Evolutionary conservation across 2,329 filamentous ascomycete genomes (phyloP).

Genomic region (Dendrostoma leiphaemia): DNA sequence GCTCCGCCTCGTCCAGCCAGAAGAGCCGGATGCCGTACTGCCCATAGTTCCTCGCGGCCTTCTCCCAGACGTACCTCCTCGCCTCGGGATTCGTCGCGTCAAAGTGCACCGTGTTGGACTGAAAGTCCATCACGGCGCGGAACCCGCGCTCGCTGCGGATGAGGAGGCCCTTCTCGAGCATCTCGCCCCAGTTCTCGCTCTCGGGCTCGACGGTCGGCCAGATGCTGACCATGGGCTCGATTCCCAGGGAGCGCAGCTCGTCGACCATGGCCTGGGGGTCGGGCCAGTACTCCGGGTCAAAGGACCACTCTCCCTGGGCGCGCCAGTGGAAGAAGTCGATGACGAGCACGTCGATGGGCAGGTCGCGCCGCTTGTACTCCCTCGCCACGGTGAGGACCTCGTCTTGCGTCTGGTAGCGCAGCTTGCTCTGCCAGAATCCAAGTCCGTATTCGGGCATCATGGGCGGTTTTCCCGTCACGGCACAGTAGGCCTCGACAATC

Average conservation of each 20-base stretch:
- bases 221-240: conserved; percentile 68
- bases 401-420: conserved; percentile 65
- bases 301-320: conserved; percentile 65
- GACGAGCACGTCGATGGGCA: conserved; percentile 65
- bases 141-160: conserved; percentile 61
- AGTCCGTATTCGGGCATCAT: conserved; percentile 69
- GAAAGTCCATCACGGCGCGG: conserved; percentile 56
- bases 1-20: conserved; percentile 70
- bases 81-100: conserved; percentile 63
- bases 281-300: conserved; percentile 63
- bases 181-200: conserved; percentile 60
- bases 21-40: conserved; percentile 61
- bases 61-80: conserved; percentile 57
- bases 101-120: conserved; percentile 58
- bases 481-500: conserved; percentile 55
- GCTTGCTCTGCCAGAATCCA: conserved; percentile 68
- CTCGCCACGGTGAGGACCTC: conserved; percentile 59
- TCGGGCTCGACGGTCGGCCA: conserved; percentile 64
- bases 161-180: conserved; percentile 59
- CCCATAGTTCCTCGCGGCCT: conserved; percentile 59
- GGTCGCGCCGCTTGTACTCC: conserved; percentile 52
- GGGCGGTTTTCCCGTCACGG: conserved; percentile 56
- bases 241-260: conserved; percentile 55
- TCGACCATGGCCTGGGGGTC: conserved; percentile 62
- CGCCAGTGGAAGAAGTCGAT: conserved; percentile 69